A percentile compares a stretch with the other conserved stretches of the same genome.
Evolutionary conservation across 192 early-diverging fungal species (phyloP).

Genomic region (Gamsiella multidivaricata): DNA sequence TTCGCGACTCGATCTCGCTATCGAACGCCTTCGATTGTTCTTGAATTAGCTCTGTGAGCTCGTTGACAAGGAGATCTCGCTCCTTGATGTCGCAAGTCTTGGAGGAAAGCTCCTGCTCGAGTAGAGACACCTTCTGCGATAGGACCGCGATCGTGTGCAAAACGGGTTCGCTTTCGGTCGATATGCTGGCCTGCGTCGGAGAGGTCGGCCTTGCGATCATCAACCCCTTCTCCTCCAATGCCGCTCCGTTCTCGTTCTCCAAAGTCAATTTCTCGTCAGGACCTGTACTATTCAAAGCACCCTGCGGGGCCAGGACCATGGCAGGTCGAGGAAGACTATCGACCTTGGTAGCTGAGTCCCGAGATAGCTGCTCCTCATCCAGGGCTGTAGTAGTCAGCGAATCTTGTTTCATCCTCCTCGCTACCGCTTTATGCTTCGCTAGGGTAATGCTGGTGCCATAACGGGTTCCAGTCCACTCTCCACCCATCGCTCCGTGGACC

Average conservation of each 20-base stretch:
- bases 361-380: slow-evolving; percentile 27
- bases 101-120: slow-evolving; percentile 44
- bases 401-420: slow-evolving; percentile 1
- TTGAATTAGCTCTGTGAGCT: slow-evolving; percentile 42
- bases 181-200: slow-evolving; percentile 28
- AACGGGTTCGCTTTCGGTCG: slow-evolving; percentile 35
- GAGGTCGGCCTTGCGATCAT: slow-evolving; percentile 18
- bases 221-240: slow-evolving; percentile 7
- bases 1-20: slow-evolving; percentile 23
- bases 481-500: slow-evolving; percentile 47
- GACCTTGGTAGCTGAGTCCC: not conserved
- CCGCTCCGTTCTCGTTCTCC: not conserved
- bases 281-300: not conserved
- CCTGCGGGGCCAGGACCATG: slow-evolving; percentile 32
- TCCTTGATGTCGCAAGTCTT: slow-evolving; percentile 45
- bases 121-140: slow-evolving; percentile 40
- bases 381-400: slow-evolving; percentile 8
- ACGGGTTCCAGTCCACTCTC: slow-evolving; percentile 38
- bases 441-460: slow-evolving; percentile 28
- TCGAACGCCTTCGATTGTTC: slow-evolving; percentile 31
- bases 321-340: slow-evolving; percentile 20
- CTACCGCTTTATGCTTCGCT: slow-evolving; percentile 24
- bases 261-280: not conserved
- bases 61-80: slow-evolving; percentile 40
- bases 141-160: slow-evolving; percentile 44